A percentile compares a stretch with the other conserved stretches of the same genome.
Conservation (phyloP, 2,329 filamentous ascomycete genomes). For the Microthyrium microscopicum region DNA sequence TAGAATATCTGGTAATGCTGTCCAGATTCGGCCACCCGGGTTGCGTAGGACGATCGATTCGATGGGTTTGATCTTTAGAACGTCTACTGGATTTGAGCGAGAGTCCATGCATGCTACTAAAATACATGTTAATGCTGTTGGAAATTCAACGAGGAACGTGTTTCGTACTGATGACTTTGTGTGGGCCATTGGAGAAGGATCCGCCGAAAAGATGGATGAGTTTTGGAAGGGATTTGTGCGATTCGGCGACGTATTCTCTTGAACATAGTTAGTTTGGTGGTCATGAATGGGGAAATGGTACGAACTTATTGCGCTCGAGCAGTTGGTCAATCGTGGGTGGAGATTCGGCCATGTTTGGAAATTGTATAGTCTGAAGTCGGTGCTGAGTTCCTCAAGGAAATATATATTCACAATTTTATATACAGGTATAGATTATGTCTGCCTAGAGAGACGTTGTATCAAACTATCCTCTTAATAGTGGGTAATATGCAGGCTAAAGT, state of each 20-base stretch:
- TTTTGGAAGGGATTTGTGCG: not conserved
- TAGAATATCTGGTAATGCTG: not conserved
- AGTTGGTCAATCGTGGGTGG: no score
- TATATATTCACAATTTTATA: no score
- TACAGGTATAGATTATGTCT: no score
- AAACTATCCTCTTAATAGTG: no score
- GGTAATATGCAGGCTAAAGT: no score
- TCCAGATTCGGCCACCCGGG: not conserved
- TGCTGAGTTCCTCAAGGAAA: no score
- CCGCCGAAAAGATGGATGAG: slow-evolving; percentile 1
- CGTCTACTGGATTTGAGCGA: not conserved
- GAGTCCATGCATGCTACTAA: slow-evolving; percentile 2
- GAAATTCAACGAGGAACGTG: not conserved
- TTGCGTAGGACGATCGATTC: slow-evolving; percentile 1
- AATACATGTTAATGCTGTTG: not conserved
- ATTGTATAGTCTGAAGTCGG: no score
- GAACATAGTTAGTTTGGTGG: no score
- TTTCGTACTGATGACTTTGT: not conserved
- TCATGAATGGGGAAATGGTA: no score
- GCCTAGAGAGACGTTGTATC: no score
- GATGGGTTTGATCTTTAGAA: not conserved
- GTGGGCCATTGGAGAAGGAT: slow-evolving; percentile 1
- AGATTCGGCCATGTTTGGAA: no score
- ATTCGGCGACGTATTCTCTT: not conserved
- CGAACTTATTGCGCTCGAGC: no score